phyloP scores from a whole-genome alignment of 192 early-diverging fungal species.

The Mortierella hygrophila region DNA sequence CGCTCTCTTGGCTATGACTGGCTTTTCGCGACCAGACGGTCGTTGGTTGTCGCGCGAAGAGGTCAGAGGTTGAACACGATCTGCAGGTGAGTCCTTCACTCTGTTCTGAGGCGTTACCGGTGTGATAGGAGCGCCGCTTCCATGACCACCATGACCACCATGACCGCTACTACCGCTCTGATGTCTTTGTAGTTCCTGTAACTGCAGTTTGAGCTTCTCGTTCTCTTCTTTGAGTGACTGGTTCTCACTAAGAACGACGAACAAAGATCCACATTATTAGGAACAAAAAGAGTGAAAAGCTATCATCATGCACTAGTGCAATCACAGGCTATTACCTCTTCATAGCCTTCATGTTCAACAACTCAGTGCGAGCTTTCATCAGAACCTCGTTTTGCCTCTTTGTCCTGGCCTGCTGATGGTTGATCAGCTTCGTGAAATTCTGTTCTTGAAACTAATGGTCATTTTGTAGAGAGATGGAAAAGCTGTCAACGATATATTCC shows the following conservation, averaged over 20 bases:
- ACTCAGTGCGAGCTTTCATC: slow-evolving; percentile 15
- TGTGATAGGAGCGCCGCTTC: neutral
- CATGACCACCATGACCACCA: too few relatives aligned
- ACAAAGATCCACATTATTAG: neutral
- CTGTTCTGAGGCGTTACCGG: neutral
- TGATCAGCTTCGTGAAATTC: slow-evolving; percentile 17
- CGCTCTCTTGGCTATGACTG: neutral
- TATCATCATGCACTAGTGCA: too few relatives aligned
- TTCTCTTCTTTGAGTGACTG: slow-evolving; percentile 29
- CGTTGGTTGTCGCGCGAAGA: neutral
- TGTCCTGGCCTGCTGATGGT: slow-evolving; percentile 24
- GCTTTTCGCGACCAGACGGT: neutral
- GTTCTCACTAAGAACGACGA: slow-evolving; percentile 7
- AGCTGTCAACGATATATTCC: too few relatives aligned
- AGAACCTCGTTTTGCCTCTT: slow-evolving; percentile 33
- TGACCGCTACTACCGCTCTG: neutral
- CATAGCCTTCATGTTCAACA: slow-evolving; percentile 21
- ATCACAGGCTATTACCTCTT: slow-evolving; percentile 23
- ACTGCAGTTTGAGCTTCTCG: slow-evolving; percentile 18
- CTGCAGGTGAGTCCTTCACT: neutral
- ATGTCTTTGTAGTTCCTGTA: slow-evolving; percentile 6
- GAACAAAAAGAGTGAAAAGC: neutral
- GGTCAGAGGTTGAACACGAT: neutral
- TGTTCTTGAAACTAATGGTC: slow-evolving; percentile 41
- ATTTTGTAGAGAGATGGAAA: neutral